A percentile compares a stretch with the other conserved stretches of the same genome.
phyloP scores from a whole-genome alignment of 2,329 filamentous ascomycete genomes.

The Xylaria sp. region DNA sequence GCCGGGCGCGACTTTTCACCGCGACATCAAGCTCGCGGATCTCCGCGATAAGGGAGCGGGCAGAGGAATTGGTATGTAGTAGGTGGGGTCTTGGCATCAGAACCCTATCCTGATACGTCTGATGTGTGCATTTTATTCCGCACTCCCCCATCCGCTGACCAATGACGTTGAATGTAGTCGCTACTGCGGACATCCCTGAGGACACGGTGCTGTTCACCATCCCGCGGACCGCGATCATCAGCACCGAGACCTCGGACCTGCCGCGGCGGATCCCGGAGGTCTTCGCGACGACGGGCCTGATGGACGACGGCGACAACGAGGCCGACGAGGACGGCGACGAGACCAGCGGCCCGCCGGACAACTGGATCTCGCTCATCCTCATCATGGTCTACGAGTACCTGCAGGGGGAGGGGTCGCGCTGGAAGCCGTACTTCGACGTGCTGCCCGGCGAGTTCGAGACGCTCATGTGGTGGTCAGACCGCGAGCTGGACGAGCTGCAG shows the following conservation, averaged over 20 bases:
- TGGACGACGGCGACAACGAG: constrained; percentile 42
- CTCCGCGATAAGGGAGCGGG: constrained; percentile 54
- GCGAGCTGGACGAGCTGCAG: constrained; percentile 73
- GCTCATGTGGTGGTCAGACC: constrained; percentile 83
- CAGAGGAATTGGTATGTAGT: constrained; percentile 61
- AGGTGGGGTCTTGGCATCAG: constrained; percentile 39
- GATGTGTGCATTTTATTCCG: constrained; percentile 3
- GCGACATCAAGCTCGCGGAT: constrained; percentile 55
- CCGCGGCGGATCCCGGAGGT: constrained; percentile 58
- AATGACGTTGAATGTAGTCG: constrained; percentile 56
- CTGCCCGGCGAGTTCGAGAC: constrained; percentile 76
- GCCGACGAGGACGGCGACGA: constrained; percentile 41
- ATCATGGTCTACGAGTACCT: constrained; percentile 78
- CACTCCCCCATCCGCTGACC: constrained; percentile 30
- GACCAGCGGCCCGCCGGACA: constrained; percentile 45
- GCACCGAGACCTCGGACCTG: constrained; percentile 71
- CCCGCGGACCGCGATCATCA: constrained; percentile 72
- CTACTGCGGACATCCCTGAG: constrained; percentile 67
- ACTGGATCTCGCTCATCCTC: constrained; percentile 68
- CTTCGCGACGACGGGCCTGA: constrained; percentile 44
- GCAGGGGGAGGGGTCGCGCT: constrained; percentile 62
- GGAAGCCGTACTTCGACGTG: constrained; percentile 78
- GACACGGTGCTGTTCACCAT: constrained; percentile 82
- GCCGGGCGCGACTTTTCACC: constrained; percentile 57
- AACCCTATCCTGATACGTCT: neutral